These are phyloP conservation scores for Yamadazyma insecticola DNA, from an alignment of 805 yeast species.

Conservation along the genomic window DNA sequence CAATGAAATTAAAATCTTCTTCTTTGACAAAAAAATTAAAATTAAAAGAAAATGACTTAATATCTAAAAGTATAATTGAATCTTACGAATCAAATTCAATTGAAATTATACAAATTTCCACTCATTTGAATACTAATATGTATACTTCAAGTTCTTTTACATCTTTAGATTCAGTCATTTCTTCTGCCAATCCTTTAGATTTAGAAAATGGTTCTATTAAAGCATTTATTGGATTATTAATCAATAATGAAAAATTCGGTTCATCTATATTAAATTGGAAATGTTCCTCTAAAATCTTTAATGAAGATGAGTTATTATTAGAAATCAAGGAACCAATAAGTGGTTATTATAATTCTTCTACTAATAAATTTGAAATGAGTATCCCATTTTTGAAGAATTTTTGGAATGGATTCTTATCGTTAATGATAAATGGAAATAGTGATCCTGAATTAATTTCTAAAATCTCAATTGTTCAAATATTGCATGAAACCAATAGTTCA, in stretches of 20 bases:
- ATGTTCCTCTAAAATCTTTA: constrained; percentile 21
- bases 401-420: constrained; percentile 36
- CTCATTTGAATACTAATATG: constrained; percentile 13
- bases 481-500: constrained; percentile 18
- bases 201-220: constrained; percentile 19
- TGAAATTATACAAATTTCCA: constrained; percentile 18
- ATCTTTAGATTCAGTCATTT: constrained; percentile 9
- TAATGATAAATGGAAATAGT: constrained; percentile 26
- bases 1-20: constrained; percentile 1
- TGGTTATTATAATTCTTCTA: constrained; percentile 20
- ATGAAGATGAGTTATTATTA: constrained; percentile 16
- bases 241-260: constrained; percentile 1
- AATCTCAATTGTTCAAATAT: constrained; percentile 26
- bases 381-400: constrained; percentile 35
- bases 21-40: constrained; percentile 1
- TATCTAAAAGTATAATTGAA: constrained; percentile 2
- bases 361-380: constrained; percentile 18
- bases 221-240: constrained; percentile 20
- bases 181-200: constrained; percentile 12
- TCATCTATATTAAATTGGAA: constrained; percentile 24
- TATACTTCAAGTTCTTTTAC: constrained; percentile 6
- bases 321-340: constrained; percentile 24
- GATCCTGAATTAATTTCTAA: constrained; percentile 8
- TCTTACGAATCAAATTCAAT: constrained; percentile 8
- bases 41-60: constrained; percentile 1